Conservation (phyloP, 345 rosid species). For the Corymbia maculata region DNA sequence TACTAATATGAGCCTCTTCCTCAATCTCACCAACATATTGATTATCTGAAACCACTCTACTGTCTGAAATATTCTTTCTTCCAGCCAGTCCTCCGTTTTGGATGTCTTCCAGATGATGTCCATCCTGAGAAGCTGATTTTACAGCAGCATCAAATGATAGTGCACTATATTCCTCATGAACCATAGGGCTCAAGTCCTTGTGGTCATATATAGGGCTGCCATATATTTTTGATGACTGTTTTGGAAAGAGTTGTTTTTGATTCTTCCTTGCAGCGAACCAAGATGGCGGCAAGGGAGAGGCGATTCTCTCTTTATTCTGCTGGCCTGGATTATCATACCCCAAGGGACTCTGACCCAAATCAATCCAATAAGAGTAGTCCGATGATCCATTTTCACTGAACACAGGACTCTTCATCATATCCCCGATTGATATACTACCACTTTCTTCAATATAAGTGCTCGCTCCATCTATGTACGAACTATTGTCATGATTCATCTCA, state of each 20-base stretch:
- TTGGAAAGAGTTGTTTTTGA: slow-evolving; percentile 54
- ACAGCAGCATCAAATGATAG: slow-evolving; percentile 95
- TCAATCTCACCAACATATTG: slow-evolving; percentile 46
- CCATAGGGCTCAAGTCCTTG: slow-evolving; percentile 24
- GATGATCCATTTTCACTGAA: slow-evolving; percentile 96
- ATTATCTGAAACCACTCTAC: slow-evolving; percentile 8
- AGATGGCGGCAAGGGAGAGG: slow-evolving; percentile 54
- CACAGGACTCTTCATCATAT: slow-evolving; percentile 93
- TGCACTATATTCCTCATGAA: slow-evolving; percentile 40
- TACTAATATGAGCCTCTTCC: slow-evolving; percentile 47
- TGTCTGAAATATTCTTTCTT: slow-evolving; percentile 3
- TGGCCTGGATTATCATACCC: slow-evolving; percentile 56
- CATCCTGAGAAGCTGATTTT: slow-evolving; percentile 78
- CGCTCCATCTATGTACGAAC: slow-evolving; percentile 75
- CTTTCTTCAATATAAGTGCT: slow-evolving; percentile 95
- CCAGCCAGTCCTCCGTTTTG: slow-evolving; percentile 37
- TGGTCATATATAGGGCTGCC: slow-evolving; percentile 66
- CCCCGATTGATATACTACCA: slow-evolving; percentile 87
- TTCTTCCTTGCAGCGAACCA: slow-evolving; percentile 70
- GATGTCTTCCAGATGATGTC: slow-evolving; percentile 40
- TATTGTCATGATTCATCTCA: slow-evolving; percentile 79
- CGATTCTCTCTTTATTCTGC: slow-evolving; percentile 40
- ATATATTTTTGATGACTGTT: slow-evolving; percentile 43
- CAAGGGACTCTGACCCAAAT: slow-evolving; percentile 91
- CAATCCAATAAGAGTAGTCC: slow-evolving; percentile 86